phyloP scores from a whole-genome alignment of 2,329 filamentous ascomycete species.

The Didymella segeticola region DNA sequence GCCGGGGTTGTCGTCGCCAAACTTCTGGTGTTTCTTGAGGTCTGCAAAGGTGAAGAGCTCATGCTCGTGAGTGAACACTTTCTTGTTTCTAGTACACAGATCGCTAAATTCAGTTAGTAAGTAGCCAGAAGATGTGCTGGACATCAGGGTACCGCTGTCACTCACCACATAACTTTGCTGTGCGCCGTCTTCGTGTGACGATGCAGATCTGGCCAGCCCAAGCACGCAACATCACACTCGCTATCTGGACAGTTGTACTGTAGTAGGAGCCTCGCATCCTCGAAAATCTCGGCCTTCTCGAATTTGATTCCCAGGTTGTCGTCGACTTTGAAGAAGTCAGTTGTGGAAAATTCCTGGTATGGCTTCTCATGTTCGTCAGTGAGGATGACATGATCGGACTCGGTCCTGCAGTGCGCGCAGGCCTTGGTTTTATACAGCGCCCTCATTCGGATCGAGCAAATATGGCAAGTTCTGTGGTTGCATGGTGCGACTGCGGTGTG shows the following conservation, averaged over 20 bases:
- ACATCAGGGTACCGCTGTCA: slow-evolving; percentile 23
- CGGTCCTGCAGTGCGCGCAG: slow-evolving; percentile 90
- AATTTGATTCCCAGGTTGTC: slow-evolving; percentile 91
- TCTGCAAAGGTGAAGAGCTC: slow-evolving; percentile 85
- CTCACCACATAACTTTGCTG: slow-evolving; percentile 81
- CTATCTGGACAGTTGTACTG: slow-evolving; percentile 93
- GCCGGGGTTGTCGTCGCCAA: slow-evolving; percentile 89
- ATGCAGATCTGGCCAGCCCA: slow-evolving; percentile 80
- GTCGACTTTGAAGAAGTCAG: slow-evolving; percentile 79
- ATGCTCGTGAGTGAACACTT: slow-evolving; percentile 98
- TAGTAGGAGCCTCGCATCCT: slow-evolving; percentile 85
- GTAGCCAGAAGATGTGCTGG: background rate
- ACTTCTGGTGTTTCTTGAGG: slow-evolving; percentile 84
- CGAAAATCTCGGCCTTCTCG: slow-evolving; percentile 85
- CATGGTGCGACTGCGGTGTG: slow-evolving; percentile 91
- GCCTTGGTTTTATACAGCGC: slow-evolving; percentile 96
- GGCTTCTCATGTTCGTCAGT: slow-evolving; percentile 83
- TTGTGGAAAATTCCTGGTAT: slow-evolving; percentile 79
- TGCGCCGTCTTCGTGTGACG: slow-evolving; percentile 83
- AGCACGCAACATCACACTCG: slow-evolving; percentile 83
- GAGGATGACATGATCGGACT: slow-evolving; percentile 86
- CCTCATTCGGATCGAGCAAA: slow-evolving; percentile 88
- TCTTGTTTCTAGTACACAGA: slow-evolving; percentile 91
- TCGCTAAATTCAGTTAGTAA: slow-evolving; percentile 60
- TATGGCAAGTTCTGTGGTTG: slow-evolving; percentile 96